These are phyloP conservation scores for Penstemon newberryi DNA, from an alignment of 257 asterid species.

Conservation along the genomic window DNA sequence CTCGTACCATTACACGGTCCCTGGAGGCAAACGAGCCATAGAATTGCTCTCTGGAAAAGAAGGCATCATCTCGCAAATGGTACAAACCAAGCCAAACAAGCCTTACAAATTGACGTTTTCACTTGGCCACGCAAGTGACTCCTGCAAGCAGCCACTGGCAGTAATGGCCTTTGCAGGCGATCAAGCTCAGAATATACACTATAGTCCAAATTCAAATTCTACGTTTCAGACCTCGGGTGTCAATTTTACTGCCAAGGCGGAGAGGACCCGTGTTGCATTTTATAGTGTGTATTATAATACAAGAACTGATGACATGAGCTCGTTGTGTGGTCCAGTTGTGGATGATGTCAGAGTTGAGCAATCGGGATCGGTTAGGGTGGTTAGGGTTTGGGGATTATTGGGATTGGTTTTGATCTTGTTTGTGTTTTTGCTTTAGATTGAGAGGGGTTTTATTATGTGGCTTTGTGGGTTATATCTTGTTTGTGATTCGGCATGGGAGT, in stretches of 20 bases:
- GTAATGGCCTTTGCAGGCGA: constrained; percentile 82
- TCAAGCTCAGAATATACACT: constrained; percentile 45
- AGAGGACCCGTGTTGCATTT: constrained; percentile 77
- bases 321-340: constrained; percentile 92
- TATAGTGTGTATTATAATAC: constrained; percentile 92
- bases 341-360: constrained; percentile 78
- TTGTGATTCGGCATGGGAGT: no score
- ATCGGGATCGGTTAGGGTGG: constrained; percentile 36
- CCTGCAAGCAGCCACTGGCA: constrained; percentile 80
- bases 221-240: constrained; percentile 54
- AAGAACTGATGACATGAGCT: constrained; percentile 86
- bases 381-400: constrained; percentile 26
- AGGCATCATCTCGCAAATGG: constrained; percentile 97
- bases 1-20: constrained; percentile 68
- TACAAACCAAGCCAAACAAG: constrained; percentile 71
- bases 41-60: constrained; percentile 88
- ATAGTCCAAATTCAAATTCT: constrained; percentile 40
- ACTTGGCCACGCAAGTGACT: constrained; percentile 76
- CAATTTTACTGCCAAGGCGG: constrained; percentile 83
- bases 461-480: no score
- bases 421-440: no score
- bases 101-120: constrained; percentile 60
- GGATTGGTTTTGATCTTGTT: constrained; percentile 28
- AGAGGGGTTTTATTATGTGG: no score
- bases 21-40: constrained; percentile 83